Evolutionary conservation across 2,329 filamentous ascomycete genomes (phyloP), one percentile per base, ranked within the genome.

Genomic region (Cucurbitaria berberidis): DNA sequence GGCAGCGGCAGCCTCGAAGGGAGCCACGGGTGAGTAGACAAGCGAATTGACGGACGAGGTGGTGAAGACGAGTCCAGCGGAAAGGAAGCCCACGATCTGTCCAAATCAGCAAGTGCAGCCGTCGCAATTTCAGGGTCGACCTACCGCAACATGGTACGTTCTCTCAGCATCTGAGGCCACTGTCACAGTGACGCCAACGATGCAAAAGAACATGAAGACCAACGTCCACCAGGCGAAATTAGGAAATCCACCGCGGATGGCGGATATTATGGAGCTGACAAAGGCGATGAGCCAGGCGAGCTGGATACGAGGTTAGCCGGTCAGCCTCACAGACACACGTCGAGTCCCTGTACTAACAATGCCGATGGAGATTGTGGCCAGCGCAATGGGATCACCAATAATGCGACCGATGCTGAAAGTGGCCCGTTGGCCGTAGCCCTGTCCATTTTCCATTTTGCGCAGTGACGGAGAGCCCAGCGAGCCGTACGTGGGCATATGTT

Each of bases 221-320:
- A 92, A 81, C 1, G 89, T 84, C 90, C 93, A 99, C 93, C 95
- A 99, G 19, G 89, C 87, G 75, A 92, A 97, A 60, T 91, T 90
- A 13, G 92, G 91, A 68, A 92, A 96, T 6, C 72, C 68, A 48
- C 76, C 77, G 45, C 76, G 78, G 42, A 84, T 74, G 60, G 84
- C 80, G 35, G 88, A 87, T 65, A 97, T 86, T 72, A 96, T 88
- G 55, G 90, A 93, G 59, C 88, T 84, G 69, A 98, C 84, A 75
- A 98, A 96, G 40, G 91, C 86, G 69, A 99, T 96, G 63, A 96
- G 77, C 95, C 95, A 99, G 53, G 93, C 93, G 60, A 96, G 87
- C 93, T 98, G 74, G 59, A 39, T n/a, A 30, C 24, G 5, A 58
- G 48, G 35, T 61, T 48, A 63, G 65, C 64, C 48, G 58, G 60